Conservation (phyloP, 441 rosid species). For the Aquilaria agallochum region DNA sequence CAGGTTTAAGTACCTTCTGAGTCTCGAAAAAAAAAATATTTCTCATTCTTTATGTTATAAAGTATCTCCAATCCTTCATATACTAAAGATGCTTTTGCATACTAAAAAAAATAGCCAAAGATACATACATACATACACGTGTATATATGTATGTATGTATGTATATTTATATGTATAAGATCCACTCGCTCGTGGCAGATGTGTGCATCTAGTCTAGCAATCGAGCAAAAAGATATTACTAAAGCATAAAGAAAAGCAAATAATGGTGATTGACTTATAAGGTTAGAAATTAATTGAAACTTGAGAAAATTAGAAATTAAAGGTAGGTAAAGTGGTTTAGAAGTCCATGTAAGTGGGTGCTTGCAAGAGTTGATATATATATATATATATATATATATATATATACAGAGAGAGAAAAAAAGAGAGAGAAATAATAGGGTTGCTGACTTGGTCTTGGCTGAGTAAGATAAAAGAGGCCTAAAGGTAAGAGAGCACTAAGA, state of each 20-base stretch:
- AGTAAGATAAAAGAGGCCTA: too few relatives aligned
- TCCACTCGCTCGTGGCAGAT: too few relatives aligned
- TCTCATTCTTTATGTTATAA: too few relatives aligned
- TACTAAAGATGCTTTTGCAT: too few relatives aligned
- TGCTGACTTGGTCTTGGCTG: too few relatives aligned
- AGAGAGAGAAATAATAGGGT: neutral
- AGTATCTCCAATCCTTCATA: too few relatives aligned
- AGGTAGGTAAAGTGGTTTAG: slow-evolving; percentile 28
- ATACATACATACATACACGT: neutral
- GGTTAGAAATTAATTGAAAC: slow-evolving; percentile 14
- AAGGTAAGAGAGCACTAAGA: too few relatives aligned
- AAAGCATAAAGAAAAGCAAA: slow-evolving; percentile 24
- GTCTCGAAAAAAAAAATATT: too few relatives aligned
- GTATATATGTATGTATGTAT: neutral
- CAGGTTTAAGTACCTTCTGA: too few relatives aligned
- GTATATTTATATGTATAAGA: neutral
- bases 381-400: neutral
- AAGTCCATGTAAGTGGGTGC: slow-evolving; percentile 4
- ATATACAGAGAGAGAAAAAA: neutral
- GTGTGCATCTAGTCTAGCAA: too few relatives aligned
- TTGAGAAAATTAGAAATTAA: neutral
- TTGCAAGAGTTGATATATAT: neutral
- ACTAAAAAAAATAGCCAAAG: too few relatives aligned
- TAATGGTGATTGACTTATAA: slow-evolving; percentile 45
- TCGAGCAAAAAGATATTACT: neutral